phyloP scores from a whole-genome alignment of 1,284 basidiomycete genomes.

The Fomitopsis palustris region DNA sequence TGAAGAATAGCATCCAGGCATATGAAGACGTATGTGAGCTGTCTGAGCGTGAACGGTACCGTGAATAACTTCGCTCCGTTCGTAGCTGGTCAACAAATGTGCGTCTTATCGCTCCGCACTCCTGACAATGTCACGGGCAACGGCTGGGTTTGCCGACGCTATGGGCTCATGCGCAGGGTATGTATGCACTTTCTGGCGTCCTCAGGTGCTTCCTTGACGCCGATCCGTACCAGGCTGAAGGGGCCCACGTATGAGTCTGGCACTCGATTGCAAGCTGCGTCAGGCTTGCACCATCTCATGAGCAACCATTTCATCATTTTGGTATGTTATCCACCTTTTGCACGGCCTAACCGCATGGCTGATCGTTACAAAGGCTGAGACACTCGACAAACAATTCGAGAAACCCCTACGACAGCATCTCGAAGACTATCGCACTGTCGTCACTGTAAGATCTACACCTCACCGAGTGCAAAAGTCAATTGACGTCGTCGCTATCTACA shows the following conservation, averaged over 20 bases:
- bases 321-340: conserved; percentile 40
- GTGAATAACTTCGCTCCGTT: not conserved
- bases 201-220: not conserved
- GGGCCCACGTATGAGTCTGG: conserved; percentile 77
- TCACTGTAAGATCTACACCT: conserved; percentile 49
- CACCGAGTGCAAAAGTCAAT: not conserved
- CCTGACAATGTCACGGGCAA: conserved; percentile 80
- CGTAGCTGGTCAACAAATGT: conserved; percentile 73
- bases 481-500: conserved; percentile 26
- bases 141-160: conserved; percentile 84
- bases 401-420: conserved; percentile 83
- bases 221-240: conserved; percentile 53
- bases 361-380: conserved; percentile 57
- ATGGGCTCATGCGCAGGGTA: conserved; percentile 82
- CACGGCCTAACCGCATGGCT: not conserved
- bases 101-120: conserved; percentile 84
- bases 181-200: conserved; percentile 23
- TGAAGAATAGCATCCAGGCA: conserved; percentile 73
- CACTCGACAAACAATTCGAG: conserved; percentile 88
- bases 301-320: conserved; percentile 92
- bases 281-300: conserved; percentile 88
- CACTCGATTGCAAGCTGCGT: conserved; percentile 76
- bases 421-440: conserved; percentile 74
- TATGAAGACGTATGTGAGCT: conserved; percentile 68
- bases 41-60: not conserved